Percentiles rank a stretch among this genome's conserved stretches.
Evolutionary conservation across 2,329 filamentous ascomycete genomes (phyloP).

Genomic region (Rhynchosporium graminicola): DNA sequence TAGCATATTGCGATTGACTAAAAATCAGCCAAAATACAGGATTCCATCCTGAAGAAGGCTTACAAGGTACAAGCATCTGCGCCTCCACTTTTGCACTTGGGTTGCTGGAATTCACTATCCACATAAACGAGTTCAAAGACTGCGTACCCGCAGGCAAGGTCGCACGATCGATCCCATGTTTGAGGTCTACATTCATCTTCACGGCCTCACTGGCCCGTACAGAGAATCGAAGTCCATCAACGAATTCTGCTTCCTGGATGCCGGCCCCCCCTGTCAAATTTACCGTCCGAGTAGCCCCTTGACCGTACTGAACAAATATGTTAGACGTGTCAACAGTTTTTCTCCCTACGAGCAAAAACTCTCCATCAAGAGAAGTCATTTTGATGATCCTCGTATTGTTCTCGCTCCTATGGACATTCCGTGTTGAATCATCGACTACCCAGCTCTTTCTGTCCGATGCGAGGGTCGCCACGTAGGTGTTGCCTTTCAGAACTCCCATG

Average conservation of each 20-base stretch:
- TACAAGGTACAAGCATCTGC: slow-evolving; percentile 27
- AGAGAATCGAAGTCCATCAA: slow-evolving; percentile 37
- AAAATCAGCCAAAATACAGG: neutral
- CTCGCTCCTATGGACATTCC: slow-evolving; percentile 39
- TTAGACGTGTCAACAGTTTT: slow-evolving; percentile 36
- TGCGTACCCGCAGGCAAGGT: slow-evolving; percentile 24
- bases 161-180: slow-evolving; percentile 23
- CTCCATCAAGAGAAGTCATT: slow-evolving; percentile 39
- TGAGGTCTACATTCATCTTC: slow-evolving; percentile 26
- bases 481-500: slow-evolving; percentile 25
- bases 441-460: slow-evolving; percentile 40
- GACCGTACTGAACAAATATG: slow-evolving; percentile 42
- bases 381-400: slow-evolving; percentile 41
- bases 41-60: slow-evolving; percentile 3
- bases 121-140: slow-evolving; percentile 26
- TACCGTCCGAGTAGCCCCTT: slow-evolving; percentile 38
- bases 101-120: slow-evolving; percentile 27
- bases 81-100: slow-evolving; percentile 18
- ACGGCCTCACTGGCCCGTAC: slow-evolving; percentile 19
- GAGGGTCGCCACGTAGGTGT: slow-evolving; percentile 29
- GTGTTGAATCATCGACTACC: slow-evolving; percentile 39
- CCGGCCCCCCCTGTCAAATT: slow-evolving; percentile 36
- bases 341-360: slow-evolving; percentile 40
- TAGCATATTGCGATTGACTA: slow-evolving; percentile 30
- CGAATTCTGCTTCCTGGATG: slow-evolving; percentile 37